Evolutionary conservation across 225 moss, liverwort and hornwort species (phyloP).

Genomic region (Pleurozium schreberi): DNA sequence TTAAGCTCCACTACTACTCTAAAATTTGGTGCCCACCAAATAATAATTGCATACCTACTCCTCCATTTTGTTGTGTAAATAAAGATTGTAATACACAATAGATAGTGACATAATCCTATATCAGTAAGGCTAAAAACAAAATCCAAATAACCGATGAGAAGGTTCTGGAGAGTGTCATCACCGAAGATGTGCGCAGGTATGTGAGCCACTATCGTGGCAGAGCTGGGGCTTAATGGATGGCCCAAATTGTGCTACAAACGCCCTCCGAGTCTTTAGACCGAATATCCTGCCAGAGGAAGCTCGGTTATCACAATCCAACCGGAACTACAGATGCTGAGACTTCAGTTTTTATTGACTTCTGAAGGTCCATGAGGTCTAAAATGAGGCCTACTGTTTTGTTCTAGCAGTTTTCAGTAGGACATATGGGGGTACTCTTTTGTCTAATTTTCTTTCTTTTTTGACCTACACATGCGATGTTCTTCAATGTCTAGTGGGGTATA

Average conservation of each 20-base stretch:
- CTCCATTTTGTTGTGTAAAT: too few species aligned
- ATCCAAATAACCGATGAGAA: conserved; percentile 33
- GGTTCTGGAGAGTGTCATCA: conserved; percentile 26
- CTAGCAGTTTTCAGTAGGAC: not conserved
- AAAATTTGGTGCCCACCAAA: too few species aligned
- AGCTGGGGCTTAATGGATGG: not conserved
- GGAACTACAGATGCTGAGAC: not conserved
- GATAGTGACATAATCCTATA: too few species aligned
- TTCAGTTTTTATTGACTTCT: not conserved
- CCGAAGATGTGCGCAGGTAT: conserved; percentile 35
- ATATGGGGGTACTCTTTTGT: not conserved
- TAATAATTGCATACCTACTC: too few species aligned
- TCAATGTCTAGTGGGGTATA: not conserved
- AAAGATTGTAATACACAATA: too few species aligned
- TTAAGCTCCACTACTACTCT: too few species aligned
- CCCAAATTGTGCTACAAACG: not conserved
- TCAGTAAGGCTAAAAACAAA: too few species aligned
- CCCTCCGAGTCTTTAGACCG: not conserved
- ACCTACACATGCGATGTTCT: not conserved
- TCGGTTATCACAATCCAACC: not conserved
- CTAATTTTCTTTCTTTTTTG: not conserved
- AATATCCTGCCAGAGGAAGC: not conserved
- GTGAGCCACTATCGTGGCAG: not conserved
- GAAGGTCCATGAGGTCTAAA: not conserved
- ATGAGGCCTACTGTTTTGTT: not conserved